Evolutionary conservation across 192 early-diverging fungal genomes (phyloP).

Genomic region (Thoreauomyces humboldtii): DNA sequence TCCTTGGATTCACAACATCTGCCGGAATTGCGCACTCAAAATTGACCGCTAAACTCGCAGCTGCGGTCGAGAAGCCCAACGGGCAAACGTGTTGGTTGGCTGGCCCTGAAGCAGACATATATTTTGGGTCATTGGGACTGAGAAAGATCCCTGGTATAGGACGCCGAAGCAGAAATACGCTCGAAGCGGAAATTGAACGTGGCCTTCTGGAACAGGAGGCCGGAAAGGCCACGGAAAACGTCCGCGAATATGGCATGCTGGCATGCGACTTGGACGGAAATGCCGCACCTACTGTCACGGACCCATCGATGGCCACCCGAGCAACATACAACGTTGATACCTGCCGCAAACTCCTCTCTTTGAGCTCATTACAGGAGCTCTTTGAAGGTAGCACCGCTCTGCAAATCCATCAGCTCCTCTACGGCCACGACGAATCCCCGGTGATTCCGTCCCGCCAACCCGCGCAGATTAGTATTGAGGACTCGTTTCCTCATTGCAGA

Average conservation of each 20-base stretch:
- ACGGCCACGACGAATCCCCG: constrained; percentile 25
- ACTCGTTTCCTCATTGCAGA: constrained; percentile 37
- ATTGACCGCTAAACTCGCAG: constrained; percentile 37
- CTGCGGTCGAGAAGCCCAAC: constrained; percentile 34
- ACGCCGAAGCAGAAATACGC: neutral
- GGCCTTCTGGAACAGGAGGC: neutral
- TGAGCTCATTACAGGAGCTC: neutral
- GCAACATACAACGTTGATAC: neutral
- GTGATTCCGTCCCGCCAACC: constrained; percentile 27
- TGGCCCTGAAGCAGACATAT: neutral
- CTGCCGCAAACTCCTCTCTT: neutral
- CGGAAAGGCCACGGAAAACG: neutral
- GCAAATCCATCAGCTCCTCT: constrained; percentile 9
- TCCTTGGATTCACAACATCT: constrained; percentile 33
- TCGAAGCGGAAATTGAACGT: neutral
- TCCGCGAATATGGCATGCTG: neutral
- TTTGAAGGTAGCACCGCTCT: neutral
- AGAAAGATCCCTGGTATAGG: constrained; percentile 17
- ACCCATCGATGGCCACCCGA: neutral
- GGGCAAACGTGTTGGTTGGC: constrained; percentile 24
- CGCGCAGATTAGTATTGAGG: constrained; percentile 35
- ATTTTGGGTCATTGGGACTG: neutral
- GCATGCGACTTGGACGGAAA: neutral
- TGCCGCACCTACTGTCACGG: neutral
- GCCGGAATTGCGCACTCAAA: constrained; percentile 37